Conservation (phyloP, 306 rosid genomes). For the Sphenostylis stenocarpa region DNA sequence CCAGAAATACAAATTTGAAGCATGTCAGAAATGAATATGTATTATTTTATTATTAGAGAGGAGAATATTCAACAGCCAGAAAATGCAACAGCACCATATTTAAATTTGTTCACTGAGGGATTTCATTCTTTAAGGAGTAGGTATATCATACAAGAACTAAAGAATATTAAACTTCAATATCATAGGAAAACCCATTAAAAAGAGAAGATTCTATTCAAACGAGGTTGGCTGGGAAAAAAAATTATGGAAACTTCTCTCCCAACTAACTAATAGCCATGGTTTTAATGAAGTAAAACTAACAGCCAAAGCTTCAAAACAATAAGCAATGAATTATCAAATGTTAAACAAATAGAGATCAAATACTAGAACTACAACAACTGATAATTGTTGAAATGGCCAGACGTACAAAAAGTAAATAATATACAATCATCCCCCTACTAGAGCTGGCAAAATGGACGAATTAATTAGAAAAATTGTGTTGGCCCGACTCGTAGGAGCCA, state of each 20-base stretch:
- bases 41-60: not conserved
- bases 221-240: not conserved
- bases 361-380: not conserved
- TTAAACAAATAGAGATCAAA: not conserved
- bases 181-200: constrained; percentile 5
- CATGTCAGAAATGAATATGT: constrained; percentile 32
- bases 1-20: constrained; percentile 41
- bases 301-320: not conserved
- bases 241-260: not conserved
- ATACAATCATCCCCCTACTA: too few relatives aligned
- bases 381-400: not conserved
- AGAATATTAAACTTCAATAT: constrained; percentile 11
- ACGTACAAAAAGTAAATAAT: too few relatives aligned
- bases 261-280: not conserved
- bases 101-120: not conserved
- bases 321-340: not conserved
- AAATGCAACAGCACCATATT: constrained; percentile 12
- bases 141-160: not conserved
- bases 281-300: not conserved
- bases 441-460: too few relatives aligned
- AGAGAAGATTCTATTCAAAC: not conserved
- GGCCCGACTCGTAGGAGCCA: too few relatives aligned
- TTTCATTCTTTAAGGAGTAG: constrained; percentile 20
- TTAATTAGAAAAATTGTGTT: too few relatives aligned
- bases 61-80: constrained; percentile 7